phyloP scores from a whole-genome alignment of 1,284 basidiomycete genomes.

The Naganishia albida region DNA sequence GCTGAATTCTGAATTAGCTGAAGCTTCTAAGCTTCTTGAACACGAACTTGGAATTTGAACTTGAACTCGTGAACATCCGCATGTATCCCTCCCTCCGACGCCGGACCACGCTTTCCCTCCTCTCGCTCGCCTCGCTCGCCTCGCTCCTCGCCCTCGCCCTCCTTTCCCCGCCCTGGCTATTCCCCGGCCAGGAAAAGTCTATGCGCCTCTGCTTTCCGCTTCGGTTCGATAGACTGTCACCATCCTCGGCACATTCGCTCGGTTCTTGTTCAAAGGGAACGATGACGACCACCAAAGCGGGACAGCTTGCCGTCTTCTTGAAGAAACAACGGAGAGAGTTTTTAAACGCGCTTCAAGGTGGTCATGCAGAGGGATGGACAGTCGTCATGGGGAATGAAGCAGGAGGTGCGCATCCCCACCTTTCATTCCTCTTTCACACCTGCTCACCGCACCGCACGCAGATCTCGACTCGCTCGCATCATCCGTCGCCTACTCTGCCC shows the following conservation, averaged over 20 bases:
- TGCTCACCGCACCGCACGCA: conserved; percentile 47
- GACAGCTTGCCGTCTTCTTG: conserved; percentile 53
- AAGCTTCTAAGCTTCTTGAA: too few species aligned
- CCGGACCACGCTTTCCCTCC: conserved; percentile 8
- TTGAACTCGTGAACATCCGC: too few species aligned
- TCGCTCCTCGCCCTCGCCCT: conserved; percentile 19
- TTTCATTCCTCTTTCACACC: not conserved
- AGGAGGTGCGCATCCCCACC: conserved; percentile 65
- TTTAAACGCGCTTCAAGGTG: conserved; percentile 55
- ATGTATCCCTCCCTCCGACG: not conserved
- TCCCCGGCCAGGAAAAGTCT: conserved; percentile 32
- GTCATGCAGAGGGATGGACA: conserved; percentile 66
- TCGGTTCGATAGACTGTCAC: conserved; percentile 32
- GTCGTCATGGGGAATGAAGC: conserved; percentile 90
- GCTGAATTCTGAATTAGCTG: too few species aligned
- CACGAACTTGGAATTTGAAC: too few species aligned
- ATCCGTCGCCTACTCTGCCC: conserved; percentile 77
- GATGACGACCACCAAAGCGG: not conserved
- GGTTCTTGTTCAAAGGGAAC: not conserved
- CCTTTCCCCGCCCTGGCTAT: conserved; percentile 13
- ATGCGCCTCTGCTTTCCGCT: conserved; percentile 48
- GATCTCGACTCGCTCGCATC: conserved; percentile 86
- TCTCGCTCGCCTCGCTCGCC: conserved; percentile 9
- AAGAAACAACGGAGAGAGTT: conserved; percentile 57
- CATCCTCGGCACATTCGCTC: not conserved